Conservation (phyloP, 2,329 filamentous ascomycete genomes). For the Xylariaceae sp. region DNA sequence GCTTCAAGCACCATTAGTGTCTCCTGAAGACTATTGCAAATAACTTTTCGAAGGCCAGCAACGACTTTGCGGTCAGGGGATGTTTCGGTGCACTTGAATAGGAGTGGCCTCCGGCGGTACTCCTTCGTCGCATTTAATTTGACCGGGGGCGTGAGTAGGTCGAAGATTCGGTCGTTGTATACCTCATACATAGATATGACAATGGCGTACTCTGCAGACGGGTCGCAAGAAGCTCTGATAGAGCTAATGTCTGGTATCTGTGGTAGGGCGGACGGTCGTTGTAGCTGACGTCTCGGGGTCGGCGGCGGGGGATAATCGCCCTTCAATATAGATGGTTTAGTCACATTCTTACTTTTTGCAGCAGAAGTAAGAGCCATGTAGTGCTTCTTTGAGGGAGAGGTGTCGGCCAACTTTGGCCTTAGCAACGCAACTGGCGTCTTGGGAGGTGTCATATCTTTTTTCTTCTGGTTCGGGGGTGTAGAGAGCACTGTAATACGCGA, state of each 20-base stretch:
- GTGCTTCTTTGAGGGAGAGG: slow-evolving; percentile 43
- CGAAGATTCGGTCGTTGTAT: slow-evolving; percentile 97
- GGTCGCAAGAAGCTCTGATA: slow-evolving; percentile 70
- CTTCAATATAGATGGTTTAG: slow-evolving; percentile 56
- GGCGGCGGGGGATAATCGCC: slow-evolving; percentile 60
- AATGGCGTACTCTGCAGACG: slow-evolving; percentile 80
- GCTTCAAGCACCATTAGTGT: slow-evolving; percentile 90
- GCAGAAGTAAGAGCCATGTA: slow-evolving; percentile 56
- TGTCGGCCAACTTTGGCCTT: slow-evolving; percentile 43
- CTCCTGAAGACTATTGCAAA: slow-evolving; percentile 82
- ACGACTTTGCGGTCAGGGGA: slow-evolving; percentile 94
- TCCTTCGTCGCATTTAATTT: slow-evolving; percentile 71
- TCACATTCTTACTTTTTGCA: slow-evolving; percentile 52
- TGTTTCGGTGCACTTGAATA: slow-evolving; percentile 91
- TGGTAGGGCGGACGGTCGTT: slow-evolving; percentile 74
- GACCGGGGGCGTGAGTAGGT: slow-evolving; percentile 75
- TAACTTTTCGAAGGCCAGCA: slow-evolving; percentile 86
- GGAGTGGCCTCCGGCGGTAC: slow-evolving; percentile 75
- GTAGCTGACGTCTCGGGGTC: slow-evolving; percentile 67
- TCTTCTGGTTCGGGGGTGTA: slow-evolving; percentile 38
- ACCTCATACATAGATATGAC: slow-evolving; percentile 98
- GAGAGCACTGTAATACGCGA: slow-evolving; percentile 35
- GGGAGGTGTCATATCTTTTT: not conserved
- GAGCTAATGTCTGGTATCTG: slow-evolving; percentile 76
- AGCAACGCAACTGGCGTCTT: slow-evolving; percentile 33